Evolutionary conservation across 352 stramenopile genomes (phyloP).

Genomic region (Phytophthora multivora): DNA sequence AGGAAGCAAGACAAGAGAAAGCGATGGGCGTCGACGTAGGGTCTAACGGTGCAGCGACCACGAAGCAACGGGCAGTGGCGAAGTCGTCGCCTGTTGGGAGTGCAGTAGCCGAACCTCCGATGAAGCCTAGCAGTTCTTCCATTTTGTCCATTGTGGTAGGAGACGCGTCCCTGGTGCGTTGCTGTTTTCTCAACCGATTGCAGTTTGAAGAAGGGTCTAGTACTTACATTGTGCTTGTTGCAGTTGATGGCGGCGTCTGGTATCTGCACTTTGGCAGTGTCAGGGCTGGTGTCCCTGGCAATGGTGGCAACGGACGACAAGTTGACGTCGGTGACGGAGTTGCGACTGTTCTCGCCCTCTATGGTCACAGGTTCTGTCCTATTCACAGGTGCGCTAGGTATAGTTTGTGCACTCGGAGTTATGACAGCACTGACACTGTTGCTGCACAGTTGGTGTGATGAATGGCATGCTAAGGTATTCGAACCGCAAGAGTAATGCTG

Average conservation of each 20-base stretch:
- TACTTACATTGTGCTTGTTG: not conserved
- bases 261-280: slow-evolving; percentile 59
- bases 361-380: slow-evolving; percentile 67
- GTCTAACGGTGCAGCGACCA: slow-evolving; percentile 8
- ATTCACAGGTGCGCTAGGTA: slow-evolving; percentile 39
- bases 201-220: not conserved
- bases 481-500: slow-evolving; percentile 37
- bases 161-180: slow-evolving; percentile 52
- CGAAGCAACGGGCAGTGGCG: slow-evolving; percentile 18
- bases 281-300: slow-evolving; percentile 54
- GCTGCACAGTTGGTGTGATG: slow-evolving; percentile 39
- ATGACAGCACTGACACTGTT: slow-evolving; percentile 3
- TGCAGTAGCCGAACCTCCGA: slow-evolving; percentile 1
- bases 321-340: slow-evolving; percentile 51
- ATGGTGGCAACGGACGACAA: slow-evolving; percentile 52
- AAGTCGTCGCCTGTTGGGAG: slow-evolving; percentile 4
- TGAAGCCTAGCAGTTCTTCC: slow-evolving; percentile 29
- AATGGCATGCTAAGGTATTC: slow-evolving; percentile 53
- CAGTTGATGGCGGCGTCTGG: slow-evolving; percentile 40
- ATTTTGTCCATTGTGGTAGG: slow-evolving; percentile 49
- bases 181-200: not conserved
- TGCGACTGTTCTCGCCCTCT: slow-evolving; percentile 71
- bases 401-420: not conserved
- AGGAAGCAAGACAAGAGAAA: not conserved
- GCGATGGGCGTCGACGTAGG: slow-evolving; percentile 27